Conservation (phyloP, 108 stramenopile genomes). For the Nitzschia putrida region DNA sequence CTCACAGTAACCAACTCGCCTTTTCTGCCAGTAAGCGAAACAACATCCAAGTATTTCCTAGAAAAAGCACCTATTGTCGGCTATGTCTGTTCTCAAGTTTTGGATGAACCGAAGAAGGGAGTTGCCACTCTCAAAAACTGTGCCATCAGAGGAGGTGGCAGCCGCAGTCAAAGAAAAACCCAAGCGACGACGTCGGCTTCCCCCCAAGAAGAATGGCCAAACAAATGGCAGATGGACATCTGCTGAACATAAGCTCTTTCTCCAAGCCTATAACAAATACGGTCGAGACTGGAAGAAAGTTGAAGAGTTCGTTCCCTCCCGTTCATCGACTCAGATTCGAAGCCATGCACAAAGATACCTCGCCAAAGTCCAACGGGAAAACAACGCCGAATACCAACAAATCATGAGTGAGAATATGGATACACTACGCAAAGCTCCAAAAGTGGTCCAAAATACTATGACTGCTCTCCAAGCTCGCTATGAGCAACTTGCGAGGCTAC, state of each 20-base stretch:
- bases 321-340: background rate
- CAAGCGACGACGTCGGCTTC: background rate
- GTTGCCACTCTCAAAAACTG: background rate
- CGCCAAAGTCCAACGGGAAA: background rate
- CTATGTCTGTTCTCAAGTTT: background rate
- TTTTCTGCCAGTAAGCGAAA: too few relatives aligned
- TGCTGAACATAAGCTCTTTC: background rate
- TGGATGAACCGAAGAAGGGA: background rate
- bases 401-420: background rate
- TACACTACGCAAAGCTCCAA: background rate
- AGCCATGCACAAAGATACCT: background rate
- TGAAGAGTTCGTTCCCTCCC: background rate
- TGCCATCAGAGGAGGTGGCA: background rate
- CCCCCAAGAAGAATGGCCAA: background rate
- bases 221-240: background rate
- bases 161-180: background rate
- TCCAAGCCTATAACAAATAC: background rate
- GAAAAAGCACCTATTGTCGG: background rate
- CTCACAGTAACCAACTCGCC: too few relatives aligned
- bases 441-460: background rate
- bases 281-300: conserved; percentile 1
- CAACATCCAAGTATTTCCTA: too few relatives aligned
- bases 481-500: background rate
- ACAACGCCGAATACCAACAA: background rate
- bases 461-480: background rate